These are phyloP conservation scores for Vigna radiata DNA, from an alignment of 306 rosid genomes.

Conservation along the genomic window DNA sequence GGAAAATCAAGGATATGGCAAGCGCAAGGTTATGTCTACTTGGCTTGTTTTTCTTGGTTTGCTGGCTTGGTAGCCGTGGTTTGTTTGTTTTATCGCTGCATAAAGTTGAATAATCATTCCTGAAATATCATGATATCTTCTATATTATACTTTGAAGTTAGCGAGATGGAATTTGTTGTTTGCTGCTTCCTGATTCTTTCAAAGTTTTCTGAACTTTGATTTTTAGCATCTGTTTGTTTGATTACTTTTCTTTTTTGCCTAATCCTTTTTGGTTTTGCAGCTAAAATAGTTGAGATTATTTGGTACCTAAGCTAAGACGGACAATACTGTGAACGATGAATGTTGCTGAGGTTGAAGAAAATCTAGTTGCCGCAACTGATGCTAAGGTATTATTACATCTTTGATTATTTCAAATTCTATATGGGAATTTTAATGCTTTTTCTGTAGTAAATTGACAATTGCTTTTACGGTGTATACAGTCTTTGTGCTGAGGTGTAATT, in stretches of 20 bases:
- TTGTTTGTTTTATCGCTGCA: slow-evolving; percentile 10
- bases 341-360: slow-evolving; percentile 78
- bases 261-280: slow-evolving; percentile 26
- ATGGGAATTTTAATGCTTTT: slow-evolving; percentile 24
- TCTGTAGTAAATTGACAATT: slow-evolving; percentile 10
- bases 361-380: slow-evolving; percentile 74
- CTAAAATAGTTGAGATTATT: slow-evolving; percentile 54
- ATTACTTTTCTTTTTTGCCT: slow-evolving; percentile 25
- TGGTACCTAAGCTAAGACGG: slow-evolving; percentile 32
- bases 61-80: slow-evolving; percentile 26
- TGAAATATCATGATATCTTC: slow-evolving; percentile 12
- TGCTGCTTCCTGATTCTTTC: slow-evolving; percentile 7
- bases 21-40: slow-evolving; percentile 27
- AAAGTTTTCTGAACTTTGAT: slow-evolving; percentile 23
- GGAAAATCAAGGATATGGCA: background rate
- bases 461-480: slow-evolving; percentile 25
- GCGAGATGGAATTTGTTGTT: slow-evolving; percentile 33
- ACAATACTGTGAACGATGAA: slow-evolving; percentile 66
- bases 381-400: slow-evolving; percentile 71
- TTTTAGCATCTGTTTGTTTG: background rate
- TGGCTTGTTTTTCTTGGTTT: slow-evolving; percentile 30
- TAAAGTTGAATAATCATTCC: slow-evolving; percentile 20
- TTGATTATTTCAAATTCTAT: slow-evolving; percentile 32
- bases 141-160: background rate
- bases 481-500: background rate